phyloP scores from a whole-genome alignment of 2,329 filamentous ascomycete genomes.

The Madurella mycetomatis region DNA sequence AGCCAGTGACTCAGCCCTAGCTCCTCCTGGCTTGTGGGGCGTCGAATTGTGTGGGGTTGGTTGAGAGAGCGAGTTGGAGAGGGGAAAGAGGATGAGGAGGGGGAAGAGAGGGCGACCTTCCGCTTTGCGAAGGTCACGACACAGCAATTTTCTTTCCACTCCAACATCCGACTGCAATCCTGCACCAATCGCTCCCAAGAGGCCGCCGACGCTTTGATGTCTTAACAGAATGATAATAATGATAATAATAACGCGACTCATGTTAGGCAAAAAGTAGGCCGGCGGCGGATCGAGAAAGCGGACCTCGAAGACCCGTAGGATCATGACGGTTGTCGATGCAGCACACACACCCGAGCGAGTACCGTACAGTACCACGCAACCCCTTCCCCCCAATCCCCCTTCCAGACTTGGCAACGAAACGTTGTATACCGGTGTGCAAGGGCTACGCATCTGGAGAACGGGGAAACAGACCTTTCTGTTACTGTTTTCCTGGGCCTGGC shows the following conservation, averaged over 20 bases:
- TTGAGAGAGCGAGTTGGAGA: too few species aligned
- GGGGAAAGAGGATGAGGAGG: too few species aligned
- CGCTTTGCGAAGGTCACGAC: too few species aligned
- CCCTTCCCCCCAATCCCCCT: background rate
- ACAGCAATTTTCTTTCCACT: too few species aligned
- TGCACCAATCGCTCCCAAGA: background rate
- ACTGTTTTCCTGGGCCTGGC: too few species aligned
- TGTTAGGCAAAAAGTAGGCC: background rate
- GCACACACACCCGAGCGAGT: background rate
- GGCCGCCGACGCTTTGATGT: background rate
- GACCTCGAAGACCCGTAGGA: constrained; percentile 6
- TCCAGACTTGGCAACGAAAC: background rate
- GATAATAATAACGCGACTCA: background rate
- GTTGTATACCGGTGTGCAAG: background rate
- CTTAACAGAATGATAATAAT: background rate
- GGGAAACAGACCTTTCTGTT: background rate
- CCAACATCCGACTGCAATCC: too few species aligned
- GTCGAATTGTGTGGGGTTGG: too few species aligned
- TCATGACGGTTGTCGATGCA: background rate
- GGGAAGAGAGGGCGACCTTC: too few species aligned
- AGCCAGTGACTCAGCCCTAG: too few species aligned
- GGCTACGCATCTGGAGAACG: background rate
- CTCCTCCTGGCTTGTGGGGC: too few species aligned
- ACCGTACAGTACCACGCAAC: background rate
- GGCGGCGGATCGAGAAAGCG: background rate